Base-by-base conservation (phyloP, 148 eudicot species). In the Persicaria tinctoria region DNA sequence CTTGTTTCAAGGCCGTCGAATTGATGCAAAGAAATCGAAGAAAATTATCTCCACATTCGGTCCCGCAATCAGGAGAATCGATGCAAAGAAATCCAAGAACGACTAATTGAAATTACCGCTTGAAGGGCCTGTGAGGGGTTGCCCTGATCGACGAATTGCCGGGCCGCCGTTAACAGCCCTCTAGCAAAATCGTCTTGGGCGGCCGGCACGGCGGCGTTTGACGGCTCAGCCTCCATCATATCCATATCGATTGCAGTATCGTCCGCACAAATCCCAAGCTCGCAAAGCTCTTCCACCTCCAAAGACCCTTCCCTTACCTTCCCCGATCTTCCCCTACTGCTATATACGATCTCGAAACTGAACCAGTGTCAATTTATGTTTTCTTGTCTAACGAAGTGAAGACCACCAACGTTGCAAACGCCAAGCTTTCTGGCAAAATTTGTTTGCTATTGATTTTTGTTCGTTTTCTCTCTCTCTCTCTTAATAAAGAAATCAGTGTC, bases 121-220 rank as follows among this genome's bases (percentile, higher is more conserved):
- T 91, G 94, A 46, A 93, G 97, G 51, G 98, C 89, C 73, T 93
- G 86, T 18, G 94, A 84, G 78, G 98, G 94, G 20, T 83, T 81
- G 49, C 90, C 94, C 78, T 89, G 97, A 79, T 91, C 85, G 54
- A 91, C 75, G 60, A 86, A 84, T 56, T 88, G 92, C 48, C 98
- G 91, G 57, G 98, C 97, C 78, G 77, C 59, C 47, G 81, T 23
- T 23, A 93, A 83, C 38, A 86, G 74, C 8, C 51, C 79, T 72
- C 80, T 81, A 18, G 80, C 78, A 38, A 14, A 81, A 60, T 84
- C 90, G 63, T 70, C 70, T 41, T 66, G 70, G 70, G 14, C 47
- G 47, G 70, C 3, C 1, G 45, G 11, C 68, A n/a, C 18, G 70
- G 70, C 53, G 77, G 75, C 75, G 73, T 44, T 54, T 8, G 76